Evolutionary conservation across 192 early-diverging fungal genomes (phyloP).

Genomic region (Funneliformis geosporum): DNA sequence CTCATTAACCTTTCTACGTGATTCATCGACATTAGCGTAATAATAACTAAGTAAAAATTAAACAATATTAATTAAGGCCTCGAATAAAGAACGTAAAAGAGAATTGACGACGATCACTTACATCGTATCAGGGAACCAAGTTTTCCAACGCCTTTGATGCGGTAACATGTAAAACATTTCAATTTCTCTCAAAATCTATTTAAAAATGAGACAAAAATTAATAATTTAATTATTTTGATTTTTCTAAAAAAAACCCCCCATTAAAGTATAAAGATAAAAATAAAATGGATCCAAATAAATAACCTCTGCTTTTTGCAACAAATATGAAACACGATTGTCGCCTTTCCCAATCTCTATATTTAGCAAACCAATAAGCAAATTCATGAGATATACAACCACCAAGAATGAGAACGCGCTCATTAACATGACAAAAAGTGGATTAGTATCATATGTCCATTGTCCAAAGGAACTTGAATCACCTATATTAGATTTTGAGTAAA

Average conservation of each 20-base stretch:
- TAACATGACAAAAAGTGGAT: background rate
- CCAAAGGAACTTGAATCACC: slow-evolving; percentile 52
- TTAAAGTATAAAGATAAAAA: too few species aligned
- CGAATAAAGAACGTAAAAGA: background rate
- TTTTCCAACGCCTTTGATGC: background rate
- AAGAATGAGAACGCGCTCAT: background rate
- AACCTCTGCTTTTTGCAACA: slow-evolving; percentile 26
- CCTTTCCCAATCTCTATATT: slow-evolving; percentile 23
- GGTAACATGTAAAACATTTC: background rate
- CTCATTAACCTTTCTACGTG: background rate
- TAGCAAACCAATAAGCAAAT: background rate
- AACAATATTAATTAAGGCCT: background rate
- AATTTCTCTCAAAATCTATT: background rate
- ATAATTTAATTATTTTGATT: too few species aligned
- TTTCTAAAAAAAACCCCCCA: too few species aligned
- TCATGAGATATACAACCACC: background rate
- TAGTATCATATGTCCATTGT: background rate
- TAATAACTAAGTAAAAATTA: background rate
- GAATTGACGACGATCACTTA: background rate
- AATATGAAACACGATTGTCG: background rate
- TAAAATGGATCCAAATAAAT: background rate
- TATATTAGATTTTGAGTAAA: background rate
- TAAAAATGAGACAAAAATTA: too few species aligned
- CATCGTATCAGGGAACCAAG: background rate
- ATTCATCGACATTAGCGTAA: background rate